Percentiles rank a stretch among this genome's conserved stretches.
Evolutionary conservation across 2,329 filamentous ascomycete species (phyloP).

Genomic region (Apiospora kogelbergensis): DNA sequence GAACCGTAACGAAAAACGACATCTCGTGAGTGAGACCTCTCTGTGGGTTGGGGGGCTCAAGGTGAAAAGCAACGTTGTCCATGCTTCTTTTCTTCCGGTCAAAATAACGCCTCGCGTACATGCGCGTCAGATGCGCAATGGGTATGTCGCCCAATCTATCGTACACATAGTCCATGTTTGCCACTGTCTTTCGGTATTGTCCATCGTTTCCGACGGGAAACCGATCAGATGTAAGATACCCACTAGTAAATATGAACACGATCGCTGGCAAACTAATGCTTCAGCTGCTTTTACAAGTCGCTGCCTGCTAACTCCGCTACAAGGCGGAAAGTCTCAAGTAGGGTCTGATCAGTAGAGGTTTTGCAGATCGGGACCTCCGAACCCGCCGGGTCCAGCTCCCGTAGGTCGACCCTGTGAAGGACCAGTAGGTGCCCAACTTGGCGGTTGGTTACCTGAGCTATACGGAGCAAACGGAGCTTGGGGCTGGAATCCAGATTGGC

Average conservation of each 20-base stretch:
- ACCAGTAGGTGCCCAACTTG: neutral
- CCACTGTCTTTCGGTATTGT: neutral
- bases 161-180: neutral
- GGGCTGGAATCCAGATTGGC: conserved; percentile 21
- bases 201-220: neutral
- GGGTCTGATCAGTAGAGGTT: conserved; percentile 11
- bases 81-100: neutral
- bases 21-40: neutral
- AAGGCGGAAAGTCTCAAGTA: neutral
- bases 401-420: neutral
- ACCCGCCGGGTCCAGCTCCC: neutral
- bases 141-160: conserved; percentile 5
- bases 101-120: conserved; percentile 4
- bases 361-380: conserved; percentile 11
- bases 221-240: neutral
- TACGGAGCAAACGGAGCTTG: conserved; percentile 10
- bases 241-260: neutral
- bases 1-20: neutral
- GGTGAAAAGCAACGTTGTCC: neutral
- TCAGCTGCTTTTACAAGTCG: neutral
- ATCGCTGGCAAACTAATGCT: neutral
- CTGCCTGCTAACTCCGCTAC: neutral
- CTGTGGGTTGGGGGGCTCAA: too few species aligned
- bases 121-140: neutral
- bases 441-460: neutral